phyloP scores from a whole-genome alignment of 768 basidiomycete species.

The Termitomyces sp. region DNA sequence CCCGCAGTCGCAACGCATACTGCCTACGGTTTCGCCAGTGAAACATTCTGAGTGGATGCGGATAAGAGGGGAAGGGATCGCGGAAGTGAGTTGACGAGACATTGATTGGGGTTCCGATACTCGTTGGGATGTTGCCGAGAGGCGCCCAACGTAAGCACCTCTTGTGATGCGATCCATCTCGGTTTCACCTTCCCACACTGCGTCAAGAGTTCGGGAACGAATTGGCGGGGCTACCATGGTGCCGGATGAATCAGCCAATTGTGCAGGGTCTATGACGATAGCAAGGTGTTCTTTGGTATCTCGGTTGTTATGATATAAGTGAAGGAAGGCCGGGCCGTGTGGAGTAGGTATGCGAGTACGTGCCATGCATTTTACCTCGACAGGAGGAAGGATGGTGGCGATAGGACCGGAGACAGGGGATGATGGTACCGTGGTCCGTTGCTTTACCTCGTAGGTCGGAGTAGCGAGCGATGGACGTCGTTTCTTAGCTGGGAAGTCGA shows the following conservation, averaged over 20 bases:
- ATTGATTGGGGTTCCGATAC: constrained; percentile 35
- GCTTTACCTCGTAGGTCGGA: constrained; percentile 19
- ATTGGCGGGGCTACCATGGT: constrained; percentile 52
- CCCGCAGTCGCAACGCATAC: constrained; percentile 98
- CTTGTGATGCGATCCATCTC: constrained; percentile 90
- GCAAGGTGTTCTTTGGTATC: constrained; percentile 96
- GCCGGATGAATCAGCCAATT: constrained; percentile 49
- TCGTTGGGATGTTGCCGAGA: constrained; percentile 50
- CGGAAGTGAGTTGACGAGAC: constrained; percentile 16
- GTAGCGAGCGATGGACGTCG: constrained; percentile 30
- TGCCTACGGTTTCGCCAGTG: constrained; percentile 95
- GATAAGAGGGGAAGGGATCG: constrained; percentile 72
- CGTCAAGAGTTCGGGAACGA: constrained; percentile 76
- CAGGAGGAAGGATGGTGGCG: constrained; percentile 22
- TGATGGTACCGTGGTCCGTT: constrained; percentile 20
- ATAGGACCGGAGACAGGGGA: constrained; percentile 10
- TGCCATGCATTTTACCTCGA: constrained; percentile 91
- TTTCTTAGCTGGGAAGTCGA: constrained; percentile 24
- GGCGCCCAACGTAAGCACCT: constrained; percentile 88
- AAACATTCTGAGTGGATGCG: constrained; percentile 98
- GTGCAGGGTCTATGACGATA: constrained; percentile 88
- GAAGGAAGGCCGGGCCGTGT: constrained; percentile 88
- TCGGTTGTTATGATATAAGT: constrained; percentile 89
- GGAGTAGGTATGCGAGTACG: constrained; percentile 96
- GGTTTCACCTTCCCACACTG: constrained; percentile 85